Evolutionary conservation across 1,284 basidiomycete genomes (phyloP).

Genomic region (Apiotrichum sp.): DNA sequence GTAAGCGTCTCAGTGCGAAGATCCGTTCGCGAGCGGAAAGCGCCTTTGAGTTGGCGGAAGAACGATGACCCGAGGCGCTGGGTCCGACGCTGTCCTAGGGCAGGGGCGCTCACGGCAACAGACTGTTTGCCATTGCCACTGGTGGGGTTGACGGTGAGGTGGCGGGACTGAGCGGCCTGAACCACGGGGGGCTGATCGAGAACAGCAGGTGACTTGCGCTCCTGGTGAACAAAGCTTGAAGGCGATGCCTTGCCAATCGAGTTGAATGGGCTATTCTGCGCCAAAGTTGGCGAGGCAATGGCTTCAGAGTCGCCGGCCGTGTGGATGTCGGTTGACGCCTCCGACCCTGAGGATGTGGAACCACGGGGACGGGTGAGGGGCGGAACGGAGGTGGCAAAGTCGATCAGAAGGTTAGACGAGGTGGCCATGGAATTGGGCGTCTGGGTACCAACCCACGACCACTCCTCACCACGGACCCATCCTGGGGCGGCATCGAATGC

Average conservation of each 20-base stretch:
- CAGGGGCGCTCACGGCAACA: too few species aligned
- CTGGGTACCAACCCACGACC: slow-evolving; percentile 35
- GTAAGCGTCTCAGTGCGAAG: neutral
- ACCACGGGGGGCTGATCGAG: too few species aligned
- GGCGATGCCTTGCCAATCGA: neutral
- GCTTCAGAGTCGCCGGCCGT: slow-evolving; percentile 5
- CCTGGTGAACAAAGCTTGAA: too few species aligned
- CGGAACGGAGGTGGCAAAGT: slow-evolving; percentile 14
- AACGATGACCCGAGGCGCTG: slow-evolving; percentile 4
- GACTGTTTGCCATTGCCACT: neutral
- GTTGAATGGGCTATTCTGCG: neutral
- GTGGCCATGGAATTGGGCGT: slow-evolving; percentile 21
- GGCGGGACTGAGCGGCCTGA: neutral
- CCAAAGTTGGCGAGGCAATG: neutral
- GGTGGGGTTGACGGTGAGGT: neutral
- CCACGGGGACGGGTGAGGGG: slow-evolving; percentile 3
- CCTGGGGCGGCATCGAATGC: slow-evolving; percentile 43
- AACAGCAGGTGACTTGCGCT: neutral
- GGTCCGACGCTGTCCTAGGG: too few species aligned
- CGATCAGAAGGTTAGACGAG: slow-evolving; percentile 12
- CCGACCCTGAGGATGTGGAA: slow-evolving; percentile 4
- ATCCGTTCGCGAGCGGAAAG: slow-evolving; percentile 13
- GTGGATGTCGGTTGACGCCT: slow-evolving; percentile 6
- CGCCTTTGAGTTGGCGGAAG: slow-evolving; percentile 8
- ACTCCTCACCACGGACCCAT: slow-evolving; percentile 42